phyloP scores from a whole-genome alignment of 2,329 filamentous ascomycete genomes.

The Sarocladium brachiariae region DNA sequence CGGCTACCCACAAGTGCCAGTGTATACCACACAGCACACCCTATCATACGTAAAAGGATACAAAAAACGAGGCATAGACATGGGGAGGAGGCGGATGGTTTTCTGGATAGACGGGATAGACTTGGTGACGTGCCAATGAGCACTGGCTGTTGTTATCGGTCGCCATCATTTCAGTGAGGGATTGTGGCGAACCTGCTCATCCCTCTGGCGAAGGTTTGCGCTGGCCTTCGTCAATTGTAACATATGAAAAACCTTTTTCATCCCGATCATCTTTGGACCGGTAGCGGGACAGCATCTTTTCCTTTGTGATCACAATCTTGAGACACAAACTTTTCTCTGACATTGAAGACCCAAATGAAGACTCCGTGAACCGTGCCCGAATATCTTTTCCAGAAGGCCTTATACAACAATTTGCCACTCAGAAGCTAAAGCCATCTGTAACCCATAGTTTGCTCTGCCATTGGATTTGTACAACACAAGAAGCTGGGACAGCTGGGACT shows the following conservation, averaged over 20 bases:
- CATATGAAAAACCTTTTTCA: conserved; percentile 10
- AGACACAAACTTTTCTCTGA: conserved; percentile 8
- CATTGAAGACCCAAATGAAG: not conserved
- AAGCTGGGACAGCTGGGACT: not conserved
- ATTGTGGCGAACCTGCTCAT: not conserved
- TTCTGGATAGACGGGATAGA: conserved; percentile 33
- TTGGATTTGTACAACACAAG: not conserved
- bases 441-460: not conserved
- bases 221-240: conserved; percentile 7
- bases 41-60: conserved; percentile 25
- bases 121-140: conserved; percentile 22
- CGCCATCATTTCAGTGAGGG: conserved; percentile 2
- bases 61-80: conserved; percentile 10
- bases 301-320: conserved; percentile 8
- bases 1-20: conserved; percentile 19
- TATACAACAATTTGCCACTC: not conserved
- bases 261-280: conserved; percentile 10
- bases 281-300: conserved; percentile 8
- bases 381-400: not conserved
- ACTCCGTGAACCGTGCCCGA: not conserved
- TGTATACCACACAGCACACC: conserved; percentile 12
- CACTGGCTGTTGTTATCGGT: conserved; percentile 6
- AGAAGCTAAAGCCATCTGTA: conserved; percentile 1
- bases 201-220: not conserved
- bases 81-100: conserved; percentile 17